Percentiles rank a stretch among this genome's conserved stretches.
phyloP scores from a whole-genome alignment of 495 filamentous ascomycete species.

The Barbatosphaeria neglecta region DNA sequence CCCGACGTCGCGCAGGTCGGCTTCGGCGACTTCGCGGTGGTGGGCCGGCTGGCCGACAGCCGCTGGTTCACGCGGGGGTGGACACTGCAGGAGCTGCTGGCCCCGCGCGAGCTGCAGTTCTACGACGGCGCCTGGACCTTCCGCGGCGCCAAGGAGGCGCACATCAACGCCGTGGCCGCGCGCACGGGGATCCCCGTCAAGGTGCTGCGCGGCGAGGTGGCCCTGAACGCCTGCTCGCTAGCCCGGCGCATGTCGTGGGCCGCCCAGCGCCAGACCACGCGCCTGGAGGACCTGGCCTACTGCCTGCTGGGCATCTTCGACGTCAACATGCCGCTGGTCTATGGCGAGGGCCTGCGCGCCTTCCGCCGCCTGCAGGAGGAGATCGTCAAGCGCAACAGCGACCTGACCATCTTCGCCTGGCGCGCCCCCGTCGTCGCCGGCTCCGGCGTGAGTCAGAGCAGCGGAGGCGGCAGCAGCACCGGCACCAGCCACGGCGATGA shows the following conservation, averaged over 20 bases:
- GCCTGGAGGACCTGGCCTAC: background rate
- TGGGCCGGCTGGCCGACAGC: background rate
- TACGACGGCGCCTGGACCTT: background rate
- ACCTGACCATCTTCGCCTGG: background rate
- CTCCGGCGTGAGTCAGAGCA: background rate
- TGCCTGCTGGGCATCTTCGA: slow-evolving; percentile 1
- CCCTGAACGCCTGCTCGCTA: background rate
- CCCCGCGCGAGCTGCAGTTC: background rate
- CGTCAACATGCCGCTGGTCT: background rate
- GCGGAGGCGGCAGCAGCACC: too few species aligned
- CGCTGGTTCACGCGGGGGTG: slow-evolving; percentile 1
- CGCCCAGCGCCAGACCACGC: background rate
- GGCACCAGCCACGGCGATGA: too few species aligned
- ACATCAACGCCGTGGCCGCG: background rate
- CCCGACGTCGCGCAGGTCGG: too few species aligned
- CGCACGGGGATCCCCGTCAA: background rate
- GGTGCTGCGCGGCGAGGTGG: background rate
- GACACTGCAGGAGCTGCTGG: slow-evolving; percentile 1
- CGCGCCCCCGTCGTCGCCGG: background rate
- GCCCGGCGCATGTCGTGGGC: slow-evolving; percentile 1
- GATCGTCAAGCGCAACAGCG: background rate
- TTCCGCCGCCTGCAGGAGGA: slow-evolving; percentile 1
- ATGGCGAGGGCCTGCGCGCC: background rate
- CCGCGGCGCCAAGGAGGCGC: background rate
- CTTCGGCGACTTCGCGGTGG: background rate